phyloP scores from a whole-genome alignment of 495 filamentous ascomycete genomes.

The Filosporella fistucella region DNA sequence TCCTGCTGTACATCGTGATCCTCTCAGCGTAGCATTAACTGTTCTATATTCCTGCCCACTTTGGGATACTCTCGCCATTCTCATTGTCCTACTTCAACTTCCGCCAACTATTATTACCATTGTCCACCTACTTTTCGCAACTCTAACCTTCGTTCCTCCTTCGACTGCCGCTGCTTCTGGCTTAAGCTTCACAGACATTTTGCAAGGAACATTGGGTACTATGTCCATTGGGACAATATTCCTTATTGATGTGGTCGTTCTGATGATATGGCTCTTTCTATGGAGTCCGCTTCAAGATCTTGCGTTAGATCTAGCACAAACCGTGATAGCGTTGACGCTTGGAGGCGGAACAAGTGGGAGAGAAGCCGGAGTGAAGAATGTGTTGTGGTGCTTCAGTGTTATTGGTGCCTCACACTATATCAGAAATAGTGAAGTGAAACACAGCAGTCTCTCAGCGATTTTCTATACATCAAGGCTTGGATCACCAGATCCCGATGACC shows the following conservation, averaged over 20 bases:
- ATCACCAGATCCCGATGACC: conserved; percentile 32
- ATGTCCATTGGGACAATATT: conserved; percentile 78
- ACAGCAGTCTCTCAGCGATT: conserved; percentile 40
- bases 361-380: conserved; percentile 65
- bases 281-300: conserved; percentile 87
- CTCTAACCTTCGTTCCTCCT: conserved; percentile 88
- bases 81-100: conserved; percentile 96
- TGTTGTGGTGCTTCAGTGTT: conserved; percentile 74
- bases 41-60: conserved; percentile 88
- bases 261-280: conserved; percentile 83
- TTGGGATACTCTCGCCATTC: conserved; percentile 93
- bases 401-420: conserved; percentile 61
- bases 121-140: conserved; percentile 90
- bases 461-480: conserved; percentile 18
- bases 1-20: conserved; percentile 57
- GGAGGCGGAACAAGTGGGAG: conserved; percentile 82
- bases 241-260: conserved; percentile 73
- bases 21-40: conserved; percentile 70
- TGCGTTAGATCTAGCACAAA: conserved; percentile 90
- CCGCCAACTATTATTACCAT: conserved; percentile 84
- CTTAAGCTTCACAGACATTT: conserved; percentile 57
- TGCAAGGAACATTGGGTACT: conserved; percentile 65
- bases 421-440: conserved; percentile 39
- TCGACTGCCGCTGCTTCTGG: conserved; percentile 50
- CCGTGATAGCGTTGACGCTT: conserved; percentile 89